Evolutionary conservation across 208 protist genomes (phyloP).

Genomic region (Acanthamoeba royreba): DNA sequence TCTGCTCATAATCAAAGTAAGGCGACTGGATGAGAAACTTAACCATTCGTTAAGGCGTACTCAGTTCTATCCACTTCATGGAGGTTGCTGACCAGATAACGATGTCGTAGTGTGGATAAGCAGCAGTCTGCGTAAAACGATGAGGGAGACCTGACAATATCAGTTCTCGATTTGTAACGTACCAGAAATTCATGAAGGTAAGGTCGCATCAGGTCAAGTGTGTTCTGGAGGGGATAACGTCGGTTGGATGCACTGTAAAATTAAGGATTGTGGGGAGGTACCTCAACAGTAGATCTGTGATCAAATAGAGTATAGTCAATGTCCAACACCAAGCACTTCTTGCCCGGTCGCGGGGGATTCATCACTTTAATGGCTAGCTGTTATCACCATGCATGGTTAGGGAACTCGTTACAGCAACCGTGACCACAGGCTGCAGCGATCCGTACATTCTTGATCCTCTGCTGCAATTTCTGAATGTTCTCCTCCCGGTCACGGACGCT

Average conservation of each 20-base stretch:
- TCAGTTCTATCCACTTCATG: constrained; percentile 28
- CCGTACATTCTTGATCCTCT: not conserved
- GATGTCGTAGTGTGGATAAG: constrained; percentile 18
- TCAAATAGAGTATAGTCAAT: constrained; percentile 45
- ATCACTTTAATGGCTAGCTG: constrained; percentile 13
- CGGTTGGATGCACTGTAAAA: not conserved
- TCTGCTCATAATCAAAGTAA: not conserved
- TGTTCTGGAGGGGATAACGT: not conserved
- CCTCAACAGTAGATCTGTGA: not conserved
- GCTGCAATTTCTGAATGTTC: not conserved
- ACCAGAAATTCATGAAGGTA: constrained; percentile 8
- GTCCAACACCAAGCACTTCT: constrained; percentile 18
- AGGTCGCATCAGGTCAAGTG: not conserved
- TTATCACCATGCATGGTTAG: not conserved
- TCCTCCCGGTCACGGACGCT: not conserved
- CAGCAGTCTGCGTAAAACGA: not conserved
- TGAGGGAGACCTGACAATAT: not conserved
- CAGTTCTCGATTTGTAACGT: not conserved
- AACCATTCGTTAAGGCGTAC: not conserved
- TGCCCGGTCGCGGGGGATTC: not conserved
- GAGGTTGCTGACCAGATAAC: constrained; percentile 32
- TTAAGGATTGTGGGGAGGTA: not conserved
- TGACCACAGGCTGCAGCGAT: not conserved
- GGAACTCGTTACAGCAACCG: not conserved
- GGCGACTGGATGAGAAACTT: not conserved